phyloP scores from a whole-genome alignment of 768 basidiomycete species.

The Tubosaeta sp. region DNA sequence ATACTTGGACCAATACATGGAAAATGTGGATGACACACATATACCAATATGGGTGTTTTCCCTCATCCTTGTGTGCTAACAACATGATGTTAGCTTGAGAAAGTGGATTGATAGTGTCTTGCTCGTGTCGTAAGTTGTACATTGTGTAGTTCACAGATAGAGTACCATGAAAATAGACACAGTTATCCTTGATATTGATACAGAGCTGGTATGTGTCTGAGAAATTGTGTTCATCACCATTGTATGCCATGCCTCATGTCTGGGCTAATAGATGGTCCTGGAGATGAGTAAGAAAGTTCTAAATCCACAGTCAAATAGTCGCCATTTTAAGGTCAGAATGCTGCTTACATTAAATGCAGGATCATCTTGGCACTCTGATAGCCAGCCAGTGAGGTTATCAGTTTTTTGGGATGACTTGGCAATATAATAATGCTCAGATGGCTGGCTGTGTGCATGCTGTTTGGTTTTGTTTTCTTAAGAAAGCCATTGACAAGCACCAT shows the following conservation, averaged over 20 bases:
- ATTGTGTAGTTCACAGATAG: conserved; percentile 29
- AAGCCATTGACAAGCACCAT: neutral
- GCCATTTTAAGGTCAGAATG: no score
- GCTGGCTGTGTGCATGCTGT: no score
- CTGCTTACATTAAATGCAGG: no score
- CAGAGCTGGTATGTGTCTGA: conserved; percentile 15
- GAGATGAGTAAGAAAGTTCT: neutral
- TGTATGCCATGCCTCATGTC: conserved; percentile 8
- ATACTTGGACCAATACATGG: conserved; percentile 9
- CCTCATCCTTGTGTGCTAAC: conserved; percentile 15
- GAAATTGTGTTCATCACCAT: conserved; percentile 28
- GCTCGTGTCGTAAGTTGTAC: conserved; percentile 21
- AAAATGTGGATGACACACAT: conserved; percentile 12
- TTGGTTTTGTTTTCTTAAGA: neutral
- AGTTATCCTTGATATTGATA: conserved; percentile 21
- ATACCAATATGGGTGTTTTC: conserved; percentile 39
- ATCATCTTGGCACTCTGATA: no score
- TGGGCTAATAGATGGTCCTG: conserved; percentile 7
- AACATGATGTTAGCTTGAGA: conserved; percentile 36
- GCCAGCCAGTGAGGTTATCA: no score
- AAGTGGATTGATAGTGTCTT: conserved; percentile 39
- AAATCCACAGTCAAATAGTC: no score
- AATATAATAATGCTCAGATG: no score
- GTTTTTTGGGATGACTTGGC: no score
- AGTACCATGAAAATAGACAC: conserved; percentile 18